Percentiles rank a stretch among this genome's conserved stretches.
Evolutionary conservation across 495 filamentous ascomycete species (phyloP).

Genomic region (Hyaloscypha hepaticicola): DNA sequence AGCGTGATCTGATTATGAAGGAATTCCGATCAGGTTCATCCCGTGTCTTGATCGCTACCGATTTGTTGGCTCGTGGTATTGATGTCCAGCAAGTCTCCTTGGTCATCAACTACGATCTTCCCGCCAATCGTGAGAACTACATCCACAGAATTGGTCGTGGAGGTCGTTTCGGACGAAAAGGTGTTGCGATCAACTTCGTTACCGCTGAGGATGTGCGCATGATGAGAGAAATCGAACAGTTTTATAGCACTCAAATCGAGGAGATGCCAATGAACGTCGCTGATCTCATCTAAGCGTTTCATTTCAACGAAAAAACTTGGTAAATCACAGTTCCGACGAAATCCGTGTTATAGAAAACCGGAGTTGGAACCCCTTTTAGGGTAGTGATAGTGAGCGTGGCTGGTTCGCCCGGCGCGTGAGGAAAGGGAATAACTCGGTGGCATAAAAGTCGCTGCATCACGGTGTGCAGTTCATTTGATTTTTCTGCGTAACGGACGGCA

Average conservation of each 20-base stretch:
- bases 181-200: constrained; percentile 99
- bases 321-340: constrained; percentile 32
- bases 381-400: constrained; percentile 33
- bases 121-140: constrained; percentile 99
- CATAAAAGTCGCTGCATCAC: constrained; percentile 35
- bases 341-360: constrained; percentile 23
- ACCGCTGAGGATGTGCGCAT: constrained; percentile 98
- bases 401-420: constrained; percentile 34
- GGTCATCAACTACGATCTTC: constrained; percentile 99
- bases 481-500: constrained; percentile 28
- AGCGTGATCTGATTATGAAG: constrained; percentile 99
- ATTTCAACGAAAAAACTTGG: constrained; percentile 20
- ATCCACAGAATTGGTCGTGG: constrained; percentile 99
- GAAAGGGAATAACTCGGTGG: constrained; percentile 28
- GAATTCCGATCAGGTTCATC: constrained; percentile 98
- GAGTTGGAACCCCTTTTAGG: constrained; percentile 26
- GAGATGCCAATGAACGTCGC: constrained; percentile 89
- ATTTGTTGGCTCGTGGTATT: constrained; percentile 96
- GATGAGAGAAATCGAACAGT: constrained; percentile 93
- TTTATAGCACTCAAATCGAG: constrained; percentile 79
- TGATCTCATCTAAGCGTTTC: constrained; percentile 54
- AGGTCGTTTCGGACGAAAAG: constrained; percentile 98
- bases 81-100: constrained; percentile 99
- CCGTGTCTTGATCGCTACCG: constrained; percentile 96
- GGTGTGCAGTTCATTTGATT: constrained; percentile 21